Conservation (phyloP, 768 basidiomycete genomes). For the Clitopilus hobsonii region DNA sequence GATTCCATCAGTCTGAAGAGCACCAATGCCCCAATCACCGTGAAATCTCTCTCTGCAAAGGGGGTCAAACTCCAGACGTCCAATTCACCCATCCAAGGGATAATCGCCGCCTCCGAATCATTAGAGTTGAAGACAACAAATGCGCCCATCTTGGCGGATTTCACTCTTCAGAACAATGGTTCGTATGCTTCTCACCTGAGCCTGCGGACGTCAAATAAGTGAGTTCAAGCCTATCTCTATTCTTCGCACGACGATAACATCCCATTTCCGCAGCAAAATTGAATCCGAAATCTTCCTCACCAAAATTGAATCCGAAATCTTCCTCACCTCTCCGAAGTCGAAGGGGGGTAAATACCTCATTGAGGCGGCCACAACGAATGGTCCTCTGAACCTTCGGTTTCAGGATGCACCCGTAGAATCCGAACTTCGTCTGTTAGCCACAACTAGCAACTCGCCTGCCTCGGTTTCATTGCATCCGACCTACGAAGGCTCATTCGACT, state of each 20-base stretch:
- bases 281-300: constrained; percentile 24
- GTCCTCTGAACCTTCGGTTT: constrained; percentile 22
- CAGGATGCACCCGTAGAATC: constrained; percentile 30
- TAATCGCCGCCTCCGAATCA: constrained; percentile 28
- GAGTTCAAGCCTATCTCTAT: constrained; percentile 6
- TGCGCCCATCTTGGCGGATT: constrained; percentile 30
- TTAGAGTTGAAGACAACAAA: constrained; percentile 38
- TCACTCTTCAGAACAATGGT: constrained; percentile 28
- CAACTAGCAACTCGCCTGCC: constrained; percentile 30
- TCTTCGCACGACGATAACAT: not conserved
- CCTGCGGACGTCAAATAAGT: constrained; percentile 40
- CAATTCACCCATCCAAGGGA: constrained; percentile 37
- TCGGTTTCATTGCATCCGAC: constrained; percentile 24
- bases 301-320: constrained; percentile 22
- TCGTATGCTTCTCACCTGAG: constrained; percentile 17
- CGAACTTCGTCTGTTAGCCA: constrained; percentile 20
- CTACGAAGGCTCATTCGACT: constrained; percentile 31
- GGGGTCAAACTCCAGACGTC: constrained; percentile 16
- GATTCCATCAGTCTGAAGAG: constrained; percentile 27
- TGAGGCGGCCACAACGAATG: constrained; percentile 27
- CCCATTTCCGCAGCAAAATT: constrained; percentile 22
- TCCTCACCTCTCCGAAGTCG: constrained; percentile 22
- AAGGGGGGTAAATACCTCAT: constrained; percentile 28
- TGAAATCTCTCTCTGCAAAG: constrained; percentile 16
- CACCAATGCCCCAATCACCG: constrained; percentile 26